phyloP scores from a whole-genome alignment of 1,139 yeast species.

The Candida tropicalis region DNA sequence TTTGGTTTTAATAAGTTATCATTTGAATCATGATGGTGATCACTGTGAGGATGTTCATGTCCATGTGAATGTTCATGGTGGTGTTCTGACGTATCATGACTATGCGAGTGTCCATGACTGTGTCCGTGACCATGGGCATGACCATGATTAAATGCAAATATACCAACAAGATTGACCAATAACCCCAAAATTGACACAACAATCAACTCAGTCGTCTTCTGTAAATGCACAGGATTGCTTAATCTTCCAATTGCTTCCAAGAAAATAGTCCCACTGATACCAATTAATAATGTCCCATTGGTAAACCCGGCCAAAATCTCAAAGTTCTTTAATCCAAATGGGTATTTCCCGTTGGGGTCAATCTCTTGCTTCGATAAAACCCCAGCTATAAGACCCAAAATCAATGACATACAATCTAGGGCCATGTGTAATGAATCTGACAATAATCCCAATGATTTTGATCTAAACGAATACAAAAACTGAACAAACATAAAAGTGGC shows the following conservation, averaged over 20 bases:
- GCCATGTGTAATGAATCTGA: constrained; percentile 98
- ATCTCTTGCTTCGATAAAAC: constrained; percentile 49
- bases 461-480: constrained; percentile 84
- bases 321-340: constrained; percentile 82
- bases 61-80: constrained; percentile 19
- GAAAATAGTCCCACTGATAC: constrained; percentile 85
- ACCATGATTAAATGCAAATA: constrained; percentile 91
- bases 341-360: constrained; percentile 67
- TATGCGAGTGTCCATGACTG: constrained; percentile 38
- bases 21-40: constrained; percentile 24
- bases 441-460: constrained; percentile 86
- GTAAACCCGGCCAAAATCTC: constrained; percentile 96
- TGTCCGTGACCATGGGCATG: constrained; percentile 42
- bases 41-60: constrained; percentile 27
- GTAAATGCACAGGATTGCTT: constrained; percentile 71
- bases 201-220: constrained; percentile 81
- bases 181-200: constrained; percentile 85
- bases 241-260: constrained; percentile 86
- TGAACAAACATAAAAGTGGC: constrained; percentile 94
- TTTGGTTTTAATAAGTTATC: neutral
- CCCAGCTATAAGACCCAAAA: constrained; percentile 89
- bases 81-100: constrained; percentile 23
- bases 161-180: constrained; percentile 86
- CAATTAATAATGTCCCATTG: constrained; percentile 84
- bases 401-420: constrained; percentile 85